These are phyloP conservation scores for Eucalyptus marginata DNA, from an alignment of 345 rosid genomes.

Conservation along the genomic window DNA sequence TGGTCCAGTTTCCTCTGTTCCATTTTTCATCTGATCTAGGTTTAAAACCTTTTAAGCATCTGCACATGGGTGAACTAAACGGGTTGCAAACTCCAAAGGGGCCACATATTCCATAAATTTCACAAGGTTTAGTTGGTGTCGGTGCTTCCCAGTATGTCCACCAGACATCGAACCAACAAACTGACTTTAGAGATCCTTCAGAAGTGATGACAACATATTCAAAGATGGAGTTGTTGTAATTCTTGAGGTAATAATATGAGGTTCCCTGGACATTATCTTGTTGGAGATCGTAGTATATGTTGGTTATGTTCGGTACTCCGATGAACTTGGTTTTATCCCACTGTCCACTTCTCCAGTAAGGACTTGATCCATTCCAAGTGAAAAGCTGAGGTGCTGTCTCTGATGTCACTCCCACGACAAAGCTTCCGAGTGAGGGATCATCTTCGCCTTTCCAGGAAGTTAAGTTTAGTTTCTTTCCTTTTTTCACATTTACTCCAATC, in stretches of 20 bases:
- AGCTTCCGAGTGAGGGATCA: conserved; percentile 19
- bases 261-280: neutral
- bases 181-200: neutral
- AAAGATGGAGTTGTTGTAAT: neutral
- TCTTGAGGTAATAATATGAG: neutral
- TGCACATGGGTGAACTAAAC: neutral
- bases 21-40: conserved; percentile 4
- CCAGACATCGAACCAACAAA: conserved; percentile 2
- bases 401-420: neutral
- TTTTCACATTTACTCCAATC: conserved; percentile 8
- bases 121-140: neutral
- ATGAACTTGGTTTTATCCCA: neutral
- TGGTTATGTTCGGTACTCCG: neutral
- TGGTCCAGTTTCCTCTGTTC: neutral
- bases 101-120: conserved; percentile 14
- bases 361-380: neutral
- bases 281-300: neutral
- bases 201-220: neutral
- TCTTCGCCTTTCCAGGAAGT: conserved; percentile 12
- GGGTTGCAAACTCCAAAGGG: conserved; percentile 7
- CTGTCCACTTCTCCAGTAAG: neutral
- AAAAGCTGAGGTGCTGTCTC: conserved; percentile 12
- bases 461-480: neutral
- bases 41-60: conserved; percentile 13
- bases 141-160: neutral